Percentiles rank a stretch among this genome's conserved stretches.
Evolutionary conservation across 192 early-diverging fungal species (phyloP).

Genomic region (Coemansia sp.): DNA sequence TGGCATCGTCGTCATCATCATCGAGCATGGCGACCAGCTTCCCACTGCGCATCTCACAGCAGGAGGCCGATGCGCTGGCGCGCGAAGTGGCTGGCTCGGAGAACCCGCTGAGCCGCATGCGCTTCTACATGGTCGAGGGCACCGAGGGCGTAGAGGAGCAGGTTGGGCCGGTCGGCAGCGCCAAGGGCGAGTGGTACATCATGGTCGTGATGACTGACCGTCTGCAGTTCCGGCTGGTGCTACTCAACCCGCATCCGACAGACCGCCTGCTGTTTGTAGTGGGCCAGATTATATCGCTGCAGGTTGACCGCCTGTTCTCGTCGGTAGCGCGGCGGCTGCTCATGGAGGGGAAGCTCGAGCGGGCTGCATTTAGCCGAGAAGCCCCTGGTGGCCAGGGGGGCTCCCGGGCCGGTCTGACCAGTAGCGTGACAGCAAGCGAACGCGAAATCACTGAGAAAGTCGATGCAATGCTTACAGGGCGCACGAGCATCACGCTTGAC

Average conservation of each 20-base stretch:
- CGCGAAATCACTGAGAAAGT: slow-evolving; percentile 31
- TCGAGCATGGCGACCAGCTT: slow-evolving; percentile 22
- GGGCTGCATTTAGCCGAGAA: not conserved
- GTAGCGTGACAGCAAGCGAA: slow-evolving; percentile 1
- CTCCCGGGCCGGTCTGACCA: not conserved
- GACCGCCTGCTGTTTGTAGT: slow-evolving; percentile 32
- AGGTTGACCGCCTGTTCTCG: slow-evolving; percentile 48
- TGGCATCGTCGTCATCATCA: too few species aligned
- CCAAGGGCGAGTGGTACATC: slow-evolving; percentile 40
- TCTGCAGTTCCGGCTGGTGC: slow-evolving; percentile 44
- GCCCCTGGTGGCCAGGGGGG: too few species aligned
- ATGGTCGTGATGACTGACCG: slow-evolving; percentile 53
- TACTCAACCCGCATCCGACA: slow-evolving; percentile 29
- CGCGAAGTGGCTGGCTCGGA: slow-evolving; percentile 32
- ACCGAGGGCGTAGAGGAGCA: slow-evolving; percentile 45
- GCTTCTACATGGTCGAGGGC: slow-evolving; percentile 51
- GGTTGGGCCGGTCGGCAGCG: slow-evolving; percentile 4
- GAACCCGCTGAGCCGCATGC: slow-evolving; percentile 28
- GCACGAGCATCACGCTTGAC: slow-evolving; percentile 46
- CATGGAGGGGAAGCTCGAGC: slow-evolving; percentile 17
- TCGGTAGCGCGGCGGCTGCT: slow-evolving; percentile 41
- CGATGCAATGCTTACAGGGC: slow-evolving; percentile 44
- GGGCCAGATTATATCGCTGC: slow-evolving; percentile 41
- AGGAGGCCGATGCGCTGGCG: slow-evolving; percentile 40
- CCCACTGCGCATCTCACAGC: slow-evolving; percentile 41